Percentiles rank a stretch among this genome's conserved stretches.
Conservation (phyloP, 1,139 yeast species). For the Pichia sp. region DNA sequence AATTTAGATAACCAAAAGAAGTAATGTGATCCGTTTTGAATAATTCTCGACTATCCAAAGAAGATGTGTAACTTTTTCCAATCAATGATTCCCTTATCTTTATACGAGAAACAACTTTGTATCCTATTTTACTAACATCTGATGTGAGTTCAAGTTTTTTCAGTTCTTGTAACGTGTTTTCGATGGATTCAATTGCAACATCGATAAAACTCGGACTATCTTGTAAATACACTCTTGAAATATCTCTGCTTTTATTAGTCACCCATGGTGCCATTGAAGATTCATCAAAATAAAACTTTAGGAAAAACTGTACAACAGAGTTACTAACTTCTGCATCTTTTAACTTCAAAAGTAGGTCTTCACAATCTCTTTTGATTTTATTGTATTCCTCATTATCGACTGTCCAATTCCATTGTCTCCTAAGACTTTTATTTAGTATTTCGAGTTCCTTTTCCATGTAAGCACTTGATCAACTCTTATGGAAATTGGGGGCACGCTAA, state of each 20-base stretch:
- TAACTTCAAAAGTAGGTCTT: neutral
- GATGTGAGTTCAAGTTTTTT: neutral
- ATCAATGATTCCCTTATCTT: slow-evolving; percentile 15
- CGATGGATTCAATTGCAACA: neutral
- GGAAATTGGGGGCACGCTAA: no score
- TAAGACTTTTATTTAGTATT: no score
- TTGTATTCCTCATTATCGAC: neutral
- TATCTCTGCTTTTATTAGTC: neutral
- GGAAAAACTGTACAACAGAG: neutral
- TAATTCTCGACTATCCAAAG: slow-evolving; percentile 16
- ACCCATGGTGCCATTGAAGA: slow-evolving; percentile 11
- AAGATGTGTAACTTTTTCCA: slow-evolving; percentile 16
- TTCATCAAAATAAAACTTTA: slow-evolving; percentile 3
- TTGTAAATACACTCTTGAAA: neutral
- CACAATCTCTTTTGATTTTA: neutral
- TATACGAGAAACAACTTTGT: slow-evolving; percentile 5
- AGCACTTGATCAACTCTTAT: no score
- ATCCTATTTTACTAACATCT: slow-evolving; percentile 11
- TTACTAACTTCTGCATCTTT: neutral
- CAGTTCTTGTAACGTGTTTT: neutral
- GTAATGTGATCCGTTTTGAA: slow-evolving; percentile 18
- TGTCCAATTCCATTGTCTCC: slow-evolving; percentile 1
- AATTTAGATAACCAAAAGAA: slow-evolving; percentile 15
- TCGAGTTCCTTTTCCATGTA: no score
- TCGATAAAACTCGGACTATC: neutral